Evolutionary conservation across 2,329 filamentous ascomycete genomes (phyloP), one percentile per base, ranked within the genome.

Genomic region (Tolypocladium endophyticum): DNA sequence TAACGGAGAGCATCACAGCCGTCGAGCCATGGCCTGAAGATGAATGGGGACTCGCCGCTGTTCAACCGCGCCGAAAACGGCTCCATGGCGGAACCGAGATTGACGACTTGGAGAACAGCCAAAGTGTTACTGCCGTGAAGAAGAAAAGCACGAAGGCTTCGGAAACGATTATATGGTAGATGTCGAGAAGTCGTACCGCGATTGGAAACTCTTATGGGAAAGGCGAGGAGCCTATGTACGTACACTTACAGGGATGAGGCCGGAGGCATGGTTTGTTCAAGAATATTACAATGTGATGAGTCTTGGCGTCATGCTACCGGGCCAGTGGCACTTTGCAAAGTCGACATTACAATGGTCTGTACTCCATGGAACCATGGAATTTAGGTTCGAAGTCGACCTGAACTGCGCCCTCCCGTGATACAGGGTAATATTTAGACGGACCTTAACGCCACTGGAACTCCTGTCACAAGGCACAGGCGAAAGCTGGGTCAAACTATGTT

Each of bases 21-120:
- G 63, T 67, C 8, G 64, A 70, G 2, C 59, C 50, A 2, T 67
- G 62, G 64, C 36, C 36, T 1, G 59, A 53, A 4, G 47, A 59
- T 8, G 53, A 60, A 1, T 68, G 63, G 67, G 66, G 60, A 4
- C 18, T 58, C 2, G 7, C 20, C 16, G 6, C 38, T 7, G n/a
- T 23, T 4, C 28, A 6, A 9, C 2, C 20, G 1, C 58, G 8
- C 7, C 28, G 58, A 1, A 3, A n/a, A 2, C 38, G 52, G 23
- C 52, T 50, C 35, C 4, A 39, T 33, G 55, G 55, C 36, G 38
- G 38, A 20, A 18, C 14, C 4, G 35, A 30, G n/a, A 18, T 30
- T 20, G 35, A 4, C 2, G 20, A 12, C 23, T 16, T 20, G 1
- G 50, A 23, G 9, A 3, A 16, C 4, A 12, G 20, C 3, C 2